phyloP scores from a whole-genome alignment of 495 filamentous ascomycete genomes.

The Usnea hakonensis region DNA sequence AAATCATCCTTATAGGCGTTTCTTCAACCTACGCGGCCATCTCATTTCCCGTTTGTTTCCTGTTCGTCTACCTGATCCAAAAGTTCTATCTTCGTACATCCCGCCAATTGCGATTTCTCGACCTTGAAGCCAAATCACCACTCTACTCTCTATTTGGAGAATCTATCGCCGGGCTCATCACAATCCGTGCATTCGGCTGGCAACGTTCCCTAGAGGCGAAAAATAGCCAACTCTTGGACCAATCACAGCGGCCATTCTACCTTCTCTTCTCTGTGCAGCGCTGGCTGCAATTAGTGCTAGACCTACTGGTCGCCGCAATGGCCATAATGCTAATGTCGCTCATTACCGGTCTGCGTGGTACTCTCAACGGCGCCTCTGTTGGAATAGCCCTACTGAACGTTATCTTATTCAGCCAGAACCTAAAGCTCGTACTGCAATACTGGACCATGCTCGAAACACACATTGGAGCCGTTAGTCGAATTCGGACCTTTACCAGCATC shows the following conservation, averaged over 20 bases:
- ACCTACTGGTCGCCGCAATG: slow-evolving; percentile 41
- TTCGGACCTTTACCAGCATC: slow-evolving; percentile 47
- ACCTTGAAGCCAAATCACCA: slow-evolving; percentile 54
- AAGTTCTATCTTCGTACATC: slow-evolving; percentile 58
- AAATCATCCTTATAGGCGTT: slow-evolving; percentile 44
- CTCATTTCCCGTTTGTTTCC: slow-evolving; percentile 41
- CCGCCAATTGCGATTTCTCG: slow-evolving; percentile 54
- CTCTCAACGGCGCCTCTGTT: slow-evolving; percentile 41
- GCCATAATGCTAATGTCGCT: slow-evolving; percentile 43
- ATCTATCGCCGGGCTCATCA: slow-evolving; percentile 40
- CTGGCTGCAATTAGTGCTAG: slow-evolving; percentile 46
- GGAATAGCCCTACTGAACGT: slow-evolving; percentile 54
- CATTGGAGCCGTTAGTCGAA: slow-evolving; percentile 50
- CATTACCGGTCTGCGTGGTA: slow-evolving; percentile 37
- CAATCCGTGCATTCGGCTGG: slow-evolving; percentile 53
- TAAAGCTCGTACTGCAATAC: slow-evolving; percentile 45
- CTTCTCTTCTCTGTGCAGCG: slow-evolving; percentile 48
- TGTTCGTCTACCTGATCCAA: slow-evolving; percentile 47
- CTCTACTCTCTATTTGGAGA: slow-evolving; percentile 55
- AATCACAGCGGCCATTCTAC: slow-evolving; percentile 52
- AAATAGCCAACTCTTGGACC: slow-evolving; percentile 47
- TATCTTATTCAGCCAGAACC: slow-evolving; percentile 45
- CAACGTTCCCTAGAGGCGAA: slow-evolving; percentile 37
- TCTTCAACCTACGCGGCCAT: slow-evolving; percentile 44
- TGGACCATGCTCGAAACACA: slow-evolving; percentile 53